Base-by-base conservation (phyloP, 306 rosid species). In the Malus asiatica region DNA sequence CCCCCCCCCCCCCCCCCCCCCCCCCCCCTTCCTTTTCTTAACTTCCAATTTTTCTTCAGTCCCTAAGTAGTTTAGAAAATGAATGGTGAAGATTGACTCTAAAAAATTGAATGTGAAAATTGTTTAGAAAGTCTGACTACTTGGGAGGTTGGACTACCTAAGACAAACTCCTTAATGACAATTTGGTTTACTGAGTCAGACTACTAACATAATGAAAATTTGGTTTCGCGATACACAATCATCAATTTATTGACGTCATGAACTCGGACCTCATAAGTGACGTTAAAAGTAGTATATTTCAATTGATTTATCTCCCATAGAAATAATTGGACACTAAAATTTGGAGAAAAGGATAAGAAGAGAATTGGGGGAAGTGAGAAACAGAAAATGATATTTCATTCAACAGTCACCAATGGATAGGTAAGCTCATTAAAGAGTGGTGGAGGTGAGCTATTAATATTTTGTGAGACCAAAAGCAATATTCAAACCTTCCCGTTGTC, bases 61-160 rank as follows among this genome's bases (percentile, higher is more conserved):
- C 2, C 3, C 3, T 4, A 3, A 48, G 8, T 48, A 2, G 55
- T 51, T 1, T 0, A 19, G 15, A 0, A 51, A 51, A 51, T 51
- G 0, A 51, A 51, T 1, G 0, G 20, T 0, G 3, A 0, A 48
- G 2, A 6, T 51, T 16, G 55, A 1, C 0, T 15, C 55, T 1
- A 51, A 51, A 1, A 51, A 51, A 16, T 51, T 7, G 6, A 51
- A 5, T 0, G 1, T 51, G 20, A 51, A 51, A 2, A 42, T 42
- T 51, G 20, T 16, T 51, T 51, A 51, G 18, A 48, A 48, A 48
- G 6, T 48, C 3, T 2, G 8, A 48, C 3, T 16, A 48, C 4
- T 15, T 48, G 20, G 3, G 2, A 48, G 55, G 8, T 1, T 16
- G 7, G 20, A 51, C 20, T 5, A 51, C 0, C 8, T 0, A 51